Percentiles rank a stretch among this genome's conserved stretches.
phyloP scores from a whole-genome alignment of 306 rosid species.

The cucumber (Cucumis sativus) region Cucumber_9930_V3 NC_026660.2:20879501-20880000 shows the following conservation, averaged over 20 bases:
- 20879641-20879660: background rate
- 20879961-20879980: background rate
- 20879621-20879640: background rate
- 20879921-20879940: background rate
- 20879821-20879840: background rate
- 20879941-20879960: background rate
- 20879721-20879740: background rate
- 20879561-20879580: background rate
- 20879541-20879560: background rate
- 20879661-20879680: background rate
- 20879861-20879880: background rate
- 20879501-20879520: background rate
- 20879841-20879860: background rate
- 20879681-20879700: background rate
- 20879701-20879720: background rate
- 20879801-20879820: background rate
- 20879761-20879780: background rate
- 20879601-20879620: too few species aligned
- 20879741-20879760: background rate
- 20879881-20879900: background rate
- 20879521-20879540: background rate
- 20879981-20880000: background rate
- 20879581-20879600: too few species aligned
- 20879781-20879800: background rate
- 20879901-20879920: background rate